phyloP scores from a whole-genome alignment of 2,329 filamentous ascomycete species.

The Aspergillus felis region DNA sequence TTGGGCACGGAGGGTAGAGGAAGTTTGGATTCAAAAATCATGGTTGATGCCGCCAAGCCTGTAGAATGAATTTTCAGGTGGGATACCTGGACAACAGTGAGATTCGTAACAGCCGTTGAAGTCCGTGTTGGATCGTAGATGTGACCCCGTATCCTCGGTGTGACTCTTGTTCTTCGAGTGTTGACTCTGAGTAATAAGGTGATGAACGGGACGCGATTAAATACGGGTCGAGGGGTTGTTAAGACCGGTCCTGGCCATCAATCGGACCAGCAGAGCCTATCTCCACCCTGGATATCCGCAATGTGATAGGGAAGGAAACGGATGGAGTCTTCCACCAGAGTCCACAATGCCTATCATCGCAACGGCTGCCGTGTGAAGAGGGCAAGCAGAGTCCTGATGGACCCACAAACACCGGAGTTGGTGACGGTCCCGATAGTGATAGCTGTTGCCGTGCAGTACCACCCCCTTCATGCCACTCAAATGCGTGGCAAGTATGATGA shows the following conservation, averaged over 20 bases:
- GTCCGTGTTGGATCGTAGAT: no score
- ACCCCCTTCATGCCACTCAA: not conserved
- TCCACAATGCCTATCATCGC: not conserved
- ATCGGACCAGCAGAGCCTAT: not conserved
- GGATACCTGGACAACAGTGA: not conserved
- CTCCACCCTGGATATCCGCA: not conserved
- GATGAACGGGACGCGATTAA: not conserved
- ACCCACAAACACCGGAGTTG: not conserved
- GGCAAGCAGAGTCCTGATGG: not conserved
- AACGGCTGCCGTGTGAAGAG: not conserved
- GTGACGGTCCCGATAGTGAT: not conserved
- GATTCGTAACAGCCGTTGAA: not conserved
- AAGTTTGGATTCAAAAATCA: slow-evolving; percentile 9
- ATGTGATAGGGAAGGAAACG: no score
- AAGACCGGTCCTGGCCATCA: no score
- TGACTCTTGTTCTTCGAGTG: not conserved
- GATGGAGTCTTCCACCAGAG: not conserved
- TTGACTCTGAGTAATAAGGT: not conserved
- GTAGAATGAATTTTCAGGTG: not conserved
- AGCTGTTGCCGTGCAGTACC: no score
- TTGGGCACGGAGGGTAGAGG: slow-evolving; percentile 2
- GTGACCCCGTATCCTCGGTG: no score
- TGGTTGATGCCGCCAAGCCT: not conserved
- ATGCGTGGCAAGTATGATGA: not conserved
- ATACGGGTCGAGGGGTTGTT: not conserved